Conservation (phyloP, 2,329 filamentous ascomycete genomes). For the Paecilomyces variotii region DNA sequence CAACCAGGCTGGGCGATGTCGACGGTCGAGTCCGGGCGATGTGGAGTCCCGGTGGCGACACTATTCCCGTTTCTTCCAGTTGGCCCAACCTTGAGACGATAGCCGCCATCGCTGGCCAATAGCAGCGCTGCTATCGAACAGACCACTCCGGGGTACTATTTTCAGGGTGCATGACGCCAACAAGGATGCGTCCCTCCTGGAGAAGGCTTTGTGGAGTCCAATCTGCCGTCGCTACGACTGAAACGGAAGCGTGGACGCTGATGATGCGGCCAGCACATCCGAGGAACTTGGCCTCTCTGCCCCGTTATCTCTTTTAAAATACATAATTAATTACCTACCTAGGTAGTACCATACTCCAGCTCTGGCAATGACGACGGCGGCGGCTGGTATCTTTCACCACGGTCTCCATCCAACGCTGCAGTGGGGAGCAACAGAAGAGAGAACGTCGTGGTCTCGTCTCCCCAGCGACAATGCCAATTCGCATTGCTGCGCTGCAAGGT, state of each 20-base stretch:
- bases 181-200: slow-evolving; percentile 1
- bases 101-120: slow-evolving; percentile 8
- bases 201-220: neutral
- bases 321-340: neutral
- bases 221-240: neutral
- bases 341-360: neutral
- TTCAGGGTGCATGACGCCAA: slow-evolving; percentile 27
- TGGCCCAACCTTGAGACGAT: neutral
- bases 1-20: neutral
- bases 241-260: neutral
- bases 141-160: slow-evolving; percentile 17
- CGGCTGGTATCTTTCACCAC: neutral
- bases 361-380: neutral
- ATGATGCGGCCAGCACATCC: neutral
- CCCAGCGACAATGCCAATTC: neutral
- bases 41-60: neutral
- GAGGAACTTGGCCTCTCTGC: neutral
- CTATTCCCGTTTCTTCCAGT: neutral
- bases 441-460: too few species aligned
- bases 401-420: neutral
- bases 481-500: neutral
- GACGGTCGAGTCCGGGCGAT: neutral
- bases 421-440: neutral
- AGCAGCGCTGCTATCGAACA: slow-evolving; percentile 15
- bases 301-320: neutral